Evolutionary conservation across 768 basidiomycete genomes (phyloP), one percentile per base, ranked within the genome.

Genomic region (Lactarius deliciosus): DNA sequence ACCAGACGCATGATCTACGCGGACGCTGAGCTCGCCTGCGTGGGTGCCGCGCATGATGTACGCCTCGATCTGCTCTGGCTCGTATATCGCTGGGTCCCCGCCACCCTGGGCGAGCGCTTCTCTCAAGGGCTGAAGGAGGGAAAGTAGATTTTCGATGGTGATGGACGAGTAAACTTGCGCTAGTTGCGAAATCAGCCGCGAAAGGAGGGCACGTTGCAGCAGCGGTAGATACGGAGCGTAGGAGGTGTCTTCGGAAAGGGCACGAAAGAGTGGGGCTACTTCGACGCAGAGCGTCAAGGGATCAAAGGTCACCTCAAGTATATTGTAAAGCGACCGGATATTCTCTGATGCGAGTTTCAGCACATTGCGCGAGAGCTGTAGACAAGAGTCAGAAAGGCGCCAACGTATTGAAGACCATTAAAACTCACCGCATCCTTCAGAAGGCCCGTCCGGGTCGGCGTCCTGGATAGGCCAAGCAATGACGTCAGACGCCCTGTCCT

Each of bases 41-140:
- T 89, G 86, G 54, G 93, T 92, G 65, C 94, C 93, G 41, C 90
- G 88, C 91, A 97, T 96, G 69, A 98, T 79, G 77, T 96, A 98
- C 5, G 91, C 90, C 77, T 98, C 94, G 69, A 89, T 81, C 74
- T 90, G 87, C 67, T 89, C 87, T n/a, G 86, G 84, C 66, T 90
- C 86, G 76, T 86, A 90, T 47, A 74, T 61, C 8, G 60, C 41
- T 61, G 68, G n/a, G 56, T 64, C 72, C 36, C 64, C 72, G 20
- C 81, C 77, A 5, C 80, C 81, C 43, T 82, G 79, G 41, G 84
- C 73, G 7, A 80, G 83, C 2, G 80, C 79, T 15, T 84, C 85
- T 62, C 82, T 83, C 22, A 93, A 80, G 50, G 96, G 95, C 1
- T 85, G 82, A 57, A 92, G 90, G 63, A 99, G 87, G 22, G 86